Evolutionary conservation across 1,139 yeast species (phyloP), one percentile per base, ranked within the genome.

Genomic region (Pichia sp.): DNA sequence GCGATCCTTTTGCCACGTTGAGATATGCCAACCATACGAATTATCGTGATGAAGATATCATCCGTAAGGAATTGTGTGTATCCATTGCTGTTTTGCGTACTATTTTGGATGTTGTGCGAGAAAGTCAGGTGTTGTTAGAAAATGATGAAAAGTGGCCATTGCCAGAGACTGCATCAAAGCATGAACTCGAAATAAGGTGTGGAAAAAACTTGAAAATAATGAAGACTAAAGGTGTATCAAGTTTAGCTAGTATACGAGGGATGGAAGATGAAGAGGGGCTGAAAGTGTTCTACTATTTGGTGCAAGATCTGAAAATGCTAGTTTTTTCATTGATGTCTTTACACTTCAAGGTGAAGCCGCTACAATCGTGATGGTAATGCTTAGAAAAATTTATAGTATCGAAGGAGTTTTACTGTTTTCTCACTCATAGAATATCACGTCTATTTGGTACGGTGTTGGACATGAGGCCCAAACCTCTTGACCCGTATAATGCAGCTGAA

Each of bases 11-110:
- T 22, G 72, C 63, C 2, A 40, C 53, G 5, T 45, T 67, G 27
- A 55, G 69, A 29, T 68, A 68, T 42, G 68, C 70, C 10, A 68
- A 68, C 42, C 67, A 65, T 44, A 63, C 72, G 2, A 64, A 66
- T 41, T 68, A 68, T 40, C 54, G 72, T 41, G 56, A 63, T 32
- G 73, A 67, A 37, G 60, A 63, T 7, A 38, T 62, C 37, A 67
- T 68, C 37, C 53, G 59, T 27, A 67, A 67, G 48, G 62, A 62
- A 31, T 63, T 62, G 28, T 49, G 54, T 9, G 39, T 68, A 3
- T 63, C 69, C 14, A 51, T 56, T 11, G 40, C 60, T 1, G 64
- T 66, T 8, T 43, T 66, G 8, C 46, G 51, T 13, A 62, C 64
- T 28, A 38, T 67, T 22, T 56, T 58, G 38, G 47, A 49, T 21